Conservation (phyloP, 768 basidiomycete species). For the Trichaptum fuscoviolaceum region DNA sequence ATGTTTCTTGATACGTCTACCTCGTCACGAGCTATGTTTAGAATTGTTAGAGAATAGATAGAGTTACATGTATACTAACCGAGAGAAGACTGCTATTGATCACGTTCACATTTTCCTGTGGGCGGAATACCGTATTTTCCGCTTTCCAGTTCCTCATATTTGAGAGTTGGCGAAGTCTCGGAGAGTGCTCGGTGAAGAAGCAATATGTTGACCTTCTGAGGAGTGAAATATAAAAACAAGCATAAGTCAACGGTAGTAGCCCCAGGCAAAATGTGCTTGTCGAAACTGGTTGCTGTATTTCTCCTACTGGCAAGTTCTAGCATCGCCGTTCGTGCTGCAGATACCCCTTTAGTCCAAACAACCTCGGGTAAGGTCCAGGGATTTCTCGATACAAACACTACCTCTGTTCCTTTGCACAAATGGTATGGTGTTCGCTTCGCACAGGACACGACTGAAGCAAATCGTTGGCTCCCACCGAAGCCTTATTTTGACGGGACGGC, state of each 20-base stretch:
- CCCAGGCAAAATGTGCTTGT: neutral
- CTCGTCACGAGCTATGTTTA: neutral
- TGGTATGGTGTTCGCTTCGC: conserved; percentile 21
- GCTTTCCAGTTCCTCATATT: neutral
- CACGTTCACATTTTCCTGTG: neutral
- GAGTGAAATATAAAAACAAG: neutral
- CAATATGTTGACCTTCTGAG: neutral
- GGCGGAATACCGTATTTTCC: neutral
- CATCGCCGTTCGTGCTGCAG: neutral
- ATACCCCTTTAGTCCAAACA: conserved; percentile 14
- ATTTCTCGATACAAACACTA: conserved; percentile 18
- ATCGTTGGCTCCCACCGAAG: conserved; percentile 21
- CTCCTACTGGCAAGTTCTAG: neutral
- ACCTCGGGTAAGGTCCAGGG: conserved; percentile 21
- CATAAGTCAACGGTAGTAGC: neutral
- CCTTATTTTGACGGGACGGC: conserved; percentile 8
- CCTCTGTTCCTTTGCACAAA: conserved; percentile 18
- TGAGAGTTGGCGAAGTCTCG: neutral
- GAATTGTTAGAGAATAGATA: neutral
- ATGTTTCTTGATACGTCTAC: neutral
- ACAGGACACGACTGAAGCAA: conserved; percentile 18
- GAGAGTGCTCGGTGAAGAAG: neutral
- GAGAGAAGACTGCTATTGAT: neutral
- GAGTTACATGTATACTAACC: neutral
- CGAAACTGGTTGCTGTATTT: neutral